These are phyloP conservation scores for Mycena albidolilacea DNA, from an alignment of 768 basidiomycete species.

Conservation along the genomic window DNA sequence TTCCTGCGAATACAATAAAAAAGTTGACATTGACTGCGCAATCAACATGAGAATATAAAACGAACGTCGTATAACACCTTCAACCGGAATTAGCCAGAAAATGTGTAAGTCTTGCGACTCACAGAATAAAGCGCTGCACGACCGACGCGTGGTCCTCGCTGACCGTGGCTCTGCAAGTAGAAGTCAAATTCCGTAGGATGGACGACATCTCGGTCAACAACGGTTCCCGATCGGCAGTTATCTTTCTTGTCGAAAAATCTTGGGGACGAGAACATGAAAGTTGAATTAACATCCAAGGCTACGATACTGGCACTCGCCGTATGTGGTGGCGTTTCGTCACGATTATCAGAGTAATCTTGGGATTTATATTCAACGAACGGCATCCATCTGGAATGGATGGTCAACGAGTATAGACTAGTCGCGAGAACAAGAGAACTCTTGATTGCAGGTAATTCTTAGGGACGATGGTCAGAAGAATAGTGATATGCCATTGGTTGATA, in stretches of 20 bases:
- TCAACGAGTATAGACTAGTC: constrained; percentile 39
- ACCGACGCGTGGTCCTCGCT: constrained; percentile 73
- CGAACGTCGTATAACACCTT: constrained; percentile 57
- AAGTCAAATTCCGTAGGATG: constrained; percentile 84
- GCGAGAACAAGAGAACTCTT: constrained; percentile 60
- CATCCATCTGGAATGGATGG: constrained; percentile 68
- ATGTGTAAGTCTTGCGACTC: constrained; percentile 38
- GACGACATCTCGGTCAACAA: constrained; percentile 77
- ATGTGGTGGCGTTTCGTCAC: constrained; percentile 86
- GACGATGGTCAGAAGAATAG: constrained; percentile 41
- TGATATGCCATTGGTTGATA: constrained; percentile 39
- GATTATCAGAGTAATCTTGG: constrained; percentile 82
- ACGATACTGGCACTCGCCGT: constrained; percentile 50
- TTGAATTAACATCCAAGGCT: neutral
- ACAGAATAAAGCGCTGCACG: constrained; percentile 61
- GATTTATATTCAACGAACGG: constrained; percentile 65
- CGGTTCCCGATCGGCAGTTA: constrained; percentile 83
- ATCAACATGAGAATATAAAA: neutral
- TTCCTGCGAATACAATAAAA: constrained; percentile 48
- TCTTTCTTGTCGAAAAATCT: constrained; percentile 68
- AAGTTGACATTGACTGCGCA: too few relatives aligned
- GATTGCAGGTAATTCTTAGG: constrained; percentile 69
- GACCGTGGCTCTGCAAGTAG: constrained; percentile 81
- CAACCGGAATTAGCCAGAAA: neutral
- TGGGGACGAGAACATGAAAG: neutral